Evolutionary conservation across 306 rosid species (phyloP).

Genomic region (Corylus avellana): DNA sequence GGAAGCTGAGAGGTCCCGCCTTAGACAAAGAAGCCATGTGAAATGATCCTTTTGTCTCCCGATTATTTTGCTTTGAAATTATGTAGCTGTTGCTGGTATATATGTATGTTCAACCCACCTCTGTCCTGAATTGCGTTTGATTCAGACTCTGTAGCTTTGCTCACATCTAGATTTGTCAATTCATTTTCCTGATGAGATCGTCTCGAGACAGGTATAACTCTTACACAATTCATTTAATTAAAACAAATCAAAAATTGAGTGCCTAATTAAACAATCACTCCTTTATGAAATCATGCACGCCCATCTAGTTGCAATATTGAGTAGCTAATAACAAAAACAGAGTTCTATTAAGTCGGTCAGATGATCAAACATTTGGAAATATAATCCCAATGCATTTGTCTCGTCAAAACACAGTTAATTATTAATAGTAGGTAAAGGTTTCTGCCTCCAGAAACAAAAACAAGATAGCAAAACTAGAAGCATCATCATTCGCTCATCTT

Average conservation of each 20-base stretch:
- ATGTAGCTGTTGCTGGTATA: background rate
- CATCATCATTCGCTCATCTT: constrained; percentile 1
- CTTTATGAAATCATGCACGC: background rate
- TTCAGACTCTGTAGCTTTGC: too few species aligned
- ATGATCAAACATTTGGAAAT: background rate
- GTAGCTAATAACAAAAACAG: background rate
- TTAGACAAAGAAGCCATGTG: background rate
- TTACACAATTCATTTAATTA: too few species aligned
- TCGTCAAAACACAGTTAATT: background rate
- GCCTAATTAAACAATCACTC: background rate
- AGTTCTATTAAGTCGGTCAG: background rate
- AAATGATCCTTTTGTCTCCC: background rate
- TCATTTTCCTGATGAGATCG: too few species aligned
- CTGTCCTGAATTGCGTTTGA: too few species aligned
- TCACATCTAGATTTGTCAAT: too few species aligned
- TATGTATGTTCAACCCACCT: too few species aligned
- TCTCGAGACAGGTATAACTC: too few species aligned
- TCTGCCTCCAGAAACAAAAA: constrained; percentile 8
- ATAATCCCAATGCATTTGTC: background rate
- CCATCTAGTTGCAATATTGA: background rate
- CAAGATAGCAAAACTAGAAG: constrained; percentile 15
- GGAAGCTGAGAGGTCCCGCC: background rate
- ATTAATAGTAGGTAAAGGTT: background rate
- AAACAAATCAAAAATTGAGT: too few species aligned
- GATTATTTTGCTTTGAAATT: background rate